These are phyloP conservation scores for Aurifilum marmelostoma DNA, from an alignment of 2,329 filamentous ascomycete genomes.

Conservation along the genomic window DNA sequence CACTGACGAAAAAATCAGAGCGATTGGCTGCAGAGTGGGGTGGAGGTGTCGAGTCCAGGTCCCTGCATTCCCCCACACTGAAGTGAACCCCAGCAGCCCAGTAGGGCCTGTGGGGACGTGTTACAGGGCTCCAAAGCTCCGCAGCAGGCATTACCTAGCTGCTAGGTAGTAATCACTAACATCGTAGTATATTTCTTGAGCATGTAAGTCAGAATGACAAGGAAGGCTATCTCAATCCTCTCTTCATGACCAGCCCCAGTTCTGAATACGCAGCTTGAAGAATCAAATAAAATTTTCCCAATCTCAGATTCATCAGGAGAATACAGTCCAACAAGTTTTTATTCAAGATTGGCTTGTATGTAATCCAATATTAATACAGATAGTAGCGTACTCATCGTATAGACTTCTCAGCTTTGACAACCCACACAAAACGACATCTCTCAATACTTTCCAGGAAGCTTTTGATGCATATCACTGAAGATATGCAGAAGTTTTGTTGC, in stretches of 20 bases:
- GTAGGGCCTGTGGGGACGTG: not conserved
- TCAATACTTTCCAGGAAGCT: not conserved
- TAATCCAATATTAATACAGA: not conserved
- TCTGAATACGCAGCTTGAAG: not conserved
- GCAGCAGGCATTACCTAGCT: not conserved
- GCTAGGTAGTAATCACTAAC: not conserved
- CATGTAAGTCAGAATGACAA: not conserved
- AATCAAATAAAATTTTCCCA: too few relatives aligned
- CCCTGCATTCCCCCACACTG: constrained; percentile 1
- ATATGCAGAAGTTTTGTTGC: not conserved
- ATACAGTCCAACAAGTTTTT: not conserved
- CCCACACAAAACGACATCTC: not conserved
- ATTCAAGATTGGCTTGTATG: not conserved
- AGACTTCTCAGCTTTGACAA: not conserved
- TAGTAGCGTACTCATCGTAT: not conserved
- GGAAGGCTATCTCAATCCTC: too few relatives aligned
- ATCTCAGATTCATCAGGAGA: not conserved
- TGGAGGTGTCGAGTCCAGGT: not conserved
- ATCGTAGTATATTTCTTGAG: too few relatives aligned
- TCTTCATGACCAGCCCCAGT: not conserved
- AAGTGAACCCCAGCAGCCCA: not conserved
- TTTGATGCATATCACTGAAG: not conserved
- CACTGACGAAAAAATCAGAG: constrained; percentile 7
- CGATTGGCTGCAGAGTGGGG: not conserved
- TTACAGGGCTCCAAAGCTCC: not conserved